Evolutionary conservation across 2,329 filamentous ascomycete genomes (phyloP).

Genomic region (Ambrosiella xylebori): DNA sequence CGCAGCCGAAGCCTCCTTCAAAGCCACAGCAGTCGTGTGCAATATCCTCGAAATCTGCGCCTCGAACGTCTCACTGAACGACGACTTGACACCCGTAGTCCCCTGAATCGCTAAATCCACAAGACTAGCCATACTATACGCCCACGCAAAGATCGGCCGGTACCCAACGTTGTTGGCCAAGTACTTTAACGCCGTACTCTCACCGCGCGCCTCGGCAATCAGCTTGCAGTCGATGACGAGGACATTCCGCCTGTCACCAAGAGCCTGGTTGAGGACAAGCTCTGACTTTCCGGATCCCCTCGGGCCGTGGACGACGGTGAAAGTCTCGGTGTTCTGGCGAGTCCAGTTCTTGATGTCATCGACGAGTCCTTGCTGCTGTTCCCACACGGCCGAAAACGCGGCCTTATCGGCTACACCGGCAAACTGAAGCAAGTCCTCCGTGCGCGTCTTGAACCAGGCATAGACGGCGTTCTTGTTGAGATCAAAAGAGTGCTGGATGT

Average conservation of each 20-base stretch:
- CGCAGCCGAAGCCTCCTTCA: constrained; percentile 50
- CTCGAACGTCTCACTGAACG: constrained; percentile 84
- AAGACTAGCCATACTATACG: constrained; percentile 85
- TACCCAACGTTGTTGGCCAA: constrained; percentile 77
- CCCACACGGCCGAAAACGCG: constrained; percentile 68
- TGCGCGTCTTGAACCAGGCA: constrained; percentile 65
- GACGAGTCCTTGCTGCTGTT: constrained; percentile 67
- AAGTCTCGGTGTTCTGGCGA: constrained; percentile 75
- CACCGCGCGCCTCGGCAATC: constrained; percentile 77
- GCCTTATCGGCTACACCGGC: constrained; percentile 40
- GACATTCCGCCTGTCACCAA: constrained; percentile 59
- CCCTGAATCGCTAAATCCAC: constrained; percentile 85
- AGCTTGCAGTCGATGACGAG: constrained; percentile 84
- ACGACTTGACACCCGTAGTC: constrained; percentile 83
- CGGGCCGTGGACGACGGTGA: constrained; percentile 84
- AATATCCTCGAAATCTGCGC: constrained; percentile 79
- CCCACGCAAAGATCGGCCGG: constrained; percentile 85
- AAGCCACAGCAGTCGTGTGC: constrained; percentile 61
- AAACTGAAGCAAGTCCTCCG: constrained; percentile 47
- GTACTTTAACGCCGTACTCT: constrained; percentile 66
- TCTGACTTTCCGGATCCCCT: constrained; percentile 83
- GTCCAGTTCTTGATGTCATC: constrained; percentile 72
- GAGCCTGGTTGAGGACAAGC: constrained; percentile 66
- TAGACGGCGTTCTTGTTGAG: constrained; percentile 57
- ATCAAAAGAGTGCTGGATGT: constrained; percentile 63